phyloP scores from a whole-genome alignment of 345 rosid species.

The Salix koriyanagi region DNA sequence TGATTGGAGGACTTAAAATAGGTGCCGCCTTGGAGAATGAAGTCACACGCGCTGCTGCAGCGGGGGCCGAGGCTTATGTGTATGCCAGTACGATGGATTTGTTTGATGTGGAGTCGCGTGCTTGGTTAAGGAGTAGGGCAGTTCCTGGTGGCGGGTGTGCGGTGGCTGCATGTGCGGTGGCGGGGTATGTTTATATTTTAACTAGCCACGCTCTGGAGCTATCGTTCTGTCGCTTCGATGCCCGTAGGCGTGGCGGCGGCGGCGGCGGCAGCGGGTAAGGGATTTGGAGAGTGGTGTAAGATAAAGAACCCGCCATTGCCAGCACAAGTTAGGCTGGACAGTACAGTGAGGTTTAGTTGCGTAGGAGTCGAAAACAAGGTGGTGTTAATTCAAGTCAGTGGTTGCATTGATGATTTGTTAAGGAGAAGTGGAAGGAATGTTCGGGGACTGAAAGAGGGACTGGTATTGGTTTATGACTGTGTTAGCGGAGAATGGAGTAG shows the following conservation, averaged over 20 bases:
- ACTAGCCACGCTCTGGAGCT: slow-evolving; percentile 90
- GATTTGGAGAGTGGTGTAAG: slow-evolving; percentile 78
- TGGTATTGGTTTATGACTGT: slow-evolving; percentile 63
- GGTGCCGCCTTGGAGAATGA: slow-evolving; percentile 35
- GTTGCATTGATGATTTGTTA: slow-evolving; percentile 73
- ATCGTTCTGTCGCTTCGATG: slow-evolving; percentile 82
- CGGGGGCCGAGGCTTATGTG: slow-evolving; percentile 52
- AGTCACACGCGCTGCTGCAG: slow-evolving; percentile 30
- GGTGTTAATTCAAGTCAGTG: slow-evolving; percentile 68
- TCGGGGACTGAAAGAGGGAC: slow-evolving; percentile 53
- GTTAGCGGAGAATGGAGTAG: slow-evolving; percentile 65
- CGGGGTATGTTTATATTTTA: slow-evolving; percentile 52
- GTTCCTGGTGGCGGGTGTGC: slow-evolving; percentile 93
- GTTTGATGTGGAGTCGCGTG: slow-evolving; percentile 58
- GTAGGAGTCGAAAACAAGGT: slow-evolving; percentile 68
- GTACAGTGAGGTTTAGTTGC: slow-evolving; percentile 70
- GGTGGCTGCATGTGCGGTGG: slow-evolving; percentile 75
- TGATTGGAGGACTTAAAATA: slow-evolving; percentile 81
- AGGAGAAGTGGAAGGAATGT: slow-evolving; percentile 66
- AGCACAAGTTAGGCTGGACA: slow-evolving; percentile 58
- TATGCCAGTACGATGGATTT: slow-evolving; percentile 89
- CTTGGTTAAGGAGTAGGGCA: slow-evolving; percentile 72
- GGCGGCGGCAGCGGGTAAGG: slow-evolving; percentile 1
- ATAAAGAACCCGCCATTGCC: slow-evolving; percentile 76
- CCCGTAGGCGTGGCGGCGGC: slow-evolving; percentile 28